Evolutionary conservation across 352 stramenopile species (phyloP).

Genomic region (Phytophthora hybrid): DNA sequence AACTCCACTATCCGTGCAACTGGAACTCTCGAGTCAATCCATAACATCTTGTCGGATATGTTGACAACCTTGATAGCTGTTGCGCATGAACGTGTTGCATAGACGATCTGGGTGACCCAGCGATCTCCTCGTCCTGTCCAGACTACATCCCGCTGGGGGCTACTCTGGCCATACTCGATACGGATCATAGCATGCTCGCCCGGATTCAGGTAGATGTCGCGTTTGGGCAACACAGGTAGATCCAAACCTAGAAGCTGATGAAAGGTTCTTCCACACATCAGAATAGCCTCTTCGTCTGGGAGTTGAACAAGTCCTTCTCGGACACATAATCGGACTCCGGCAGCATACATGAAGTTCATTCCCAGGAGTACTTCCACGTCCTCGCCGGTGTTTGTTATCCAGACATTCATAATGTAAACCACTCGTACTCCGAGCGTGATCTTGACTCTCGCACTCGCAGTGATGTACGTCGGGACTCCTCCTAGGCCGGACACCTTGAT

Average conservation of each 20-base stretch:
- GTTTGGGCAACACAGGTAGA: background rate
- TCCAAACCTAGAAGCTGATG: background rate
- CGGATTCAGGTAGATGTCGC: background rate
- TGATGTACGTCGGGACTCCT: constrained; percentile 1
- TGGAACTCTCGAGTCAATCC: background rate
- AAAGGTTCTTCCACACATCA: too few species aligned
- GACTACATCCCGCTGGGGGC: background rate
- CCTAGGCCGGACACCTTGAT: constrained; percentile 1
- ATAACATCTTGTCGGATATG: background rate
- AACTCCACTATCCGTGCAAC: background rate
- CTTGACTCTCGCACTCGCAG: background rate
- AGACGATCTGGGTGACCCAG: background rate
- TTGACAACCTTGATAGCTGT: background rate
- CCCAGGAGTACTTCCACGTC: constrained; percentile 34
- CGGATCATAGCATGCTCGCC: background rate
- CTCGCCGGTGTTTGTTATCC: constrained; percentile 27
- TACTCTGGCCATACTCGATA: background rate
- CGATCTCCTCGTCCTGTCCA: background rate
- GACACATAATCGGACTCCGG: constrained; percentile 21
- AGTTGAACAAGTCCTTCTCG: background rate
- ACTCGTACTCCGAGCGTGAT: background rate
- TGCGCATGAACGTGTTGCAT: background rate
- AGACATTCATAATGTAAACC: constrained; percentile 10
- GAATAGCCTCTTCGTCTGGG: constrained; percentile 5
- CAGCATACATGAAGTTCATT: constrained; percentile 39